Evolutionary conservation across 306 rosid species (phyloP).

Genomic region (Medicago ruthenica): DNA sequence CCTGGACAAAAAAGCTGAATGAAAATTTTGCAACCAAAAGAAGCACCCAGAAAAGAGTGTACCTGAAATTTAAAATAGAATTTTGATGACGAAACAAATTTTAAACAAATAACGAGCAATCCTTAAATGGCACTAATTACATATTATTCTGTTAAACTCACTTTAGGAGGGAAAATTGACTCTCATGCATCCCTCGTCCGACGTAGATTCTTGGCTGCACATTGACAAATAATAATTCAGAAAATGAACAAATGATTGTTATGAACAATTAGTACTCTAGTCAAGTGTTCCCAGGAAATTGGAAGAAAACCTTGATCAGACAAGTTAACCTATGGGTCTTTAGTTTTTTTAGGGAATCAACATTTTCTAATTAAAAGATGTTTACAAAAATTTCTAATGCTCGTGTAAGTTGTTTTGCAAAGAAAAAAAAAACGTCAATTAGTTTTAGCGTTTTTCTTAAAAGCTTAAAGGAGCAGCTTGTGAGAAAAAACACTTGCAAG

Average conservation of each 20-base stretch:
- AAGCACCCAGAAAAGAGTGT: constrained; percentile 91
- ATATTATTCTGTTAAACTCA: constrained; percentile 54
- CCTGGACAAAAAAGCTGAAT: constrained; percentile 86
- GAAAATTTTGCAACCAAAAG: constrained; percentile 79
- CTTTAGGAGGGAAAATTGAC: constrained; percentile 88
- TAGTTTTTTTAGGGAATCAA: background rate
- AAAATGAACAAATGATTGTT: constrained; percentile 21
- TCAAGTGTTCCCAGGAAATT: background rate
- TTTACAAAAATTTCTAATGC: background rate
- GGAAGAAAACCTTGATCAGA: constrained; percentile 33
- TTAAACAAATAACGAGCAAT: constrained; percentile 38
- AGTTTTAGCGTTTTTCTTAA: background rate
- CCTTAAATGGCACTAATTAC: constrained; percentile 30
- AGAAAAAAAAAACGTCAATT: background rate
- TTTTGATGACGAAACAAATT: constrained; percentile 29
- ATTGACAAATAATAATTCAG: constrained; percentile 38
- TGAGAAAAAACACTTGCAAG: background rate
- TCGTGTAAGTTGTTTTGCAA: background rate
- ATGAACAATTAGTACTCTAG: constrained; percentile 8
- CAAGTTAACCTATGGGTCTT: constrained; percentile 8
- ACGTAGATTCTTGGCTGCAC: constrained; percentile 91
- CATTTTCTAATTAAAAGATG: background rate
- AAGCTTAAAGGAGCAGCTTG: background rate
- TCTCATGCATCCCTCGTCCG: constrained; percentile 99
- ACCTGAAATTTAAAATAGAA: constrained; percentile 61